Conservation (phyloP, 78 protist genomes). For the Tieghemostelium lacteum region DNA sequence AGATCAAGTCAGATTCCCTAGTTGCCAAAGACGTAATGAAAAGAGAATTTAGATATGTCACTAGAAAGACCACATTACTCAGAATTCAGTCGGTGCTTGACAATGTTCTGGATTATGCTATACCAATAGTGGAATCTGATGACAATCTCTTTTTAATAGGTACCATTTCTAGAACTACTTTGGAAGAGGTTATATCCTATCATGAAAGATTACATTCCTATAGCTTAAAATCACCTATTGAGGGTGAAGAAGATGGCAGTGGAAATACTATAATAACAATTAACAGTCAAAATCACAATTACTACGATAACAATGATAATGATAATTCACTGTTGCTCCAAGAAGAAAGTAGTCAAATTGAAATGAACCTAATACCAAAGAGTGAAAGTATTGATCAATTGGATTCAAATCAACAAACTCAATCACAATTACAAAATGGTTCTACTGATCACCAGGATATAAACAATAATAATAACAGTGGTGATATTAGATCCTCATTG, state of each 20-base stretch:
- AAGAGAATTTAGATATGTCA: conserved; percentile 22
- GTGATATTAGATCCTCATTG: background rate
- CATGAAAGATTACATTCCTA: conserved; percentile 69
- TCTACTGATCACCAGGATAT: background rate
- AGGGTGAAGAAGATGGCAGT: background rate
- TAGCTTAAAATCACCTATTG: conserved; percentile 20
- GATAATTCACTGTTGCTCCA: background rate
- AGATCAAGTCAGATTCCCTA: conserved; percentile 19
- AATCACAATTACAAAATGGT: background rate
- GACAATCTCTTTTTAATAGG: conserved; percentile 34
- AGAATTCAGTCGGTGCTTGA: conserved; percentile 4
- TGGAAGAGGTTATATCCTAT: conserved; percentile 55
- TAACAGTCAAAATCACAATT: background rate
- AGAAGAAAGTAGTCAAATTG: background rate
- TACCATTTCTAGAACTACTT: conserved; percentile 49
- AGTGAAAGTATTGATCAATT: conserved; percentile 19
- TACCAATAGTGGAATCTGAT: conserved; percentile 17
- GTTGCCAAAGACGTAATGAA: conserved; percentile 54
- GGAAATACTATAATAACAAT: background rate
- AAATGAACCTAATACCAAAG: background rate
- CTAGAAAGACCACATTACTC: conserved; percentile 20
- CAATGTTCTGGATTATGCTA: background rate
- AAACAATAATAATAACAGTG: background rate
- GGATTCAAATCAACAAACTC: background rate
- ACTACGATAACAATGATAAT: background rate